These are phyloP conservation scores for Halophytophthora batemanensis DNA, from an alignment of 352 stramenopile species.

Conservation along the genomic window DNA sequence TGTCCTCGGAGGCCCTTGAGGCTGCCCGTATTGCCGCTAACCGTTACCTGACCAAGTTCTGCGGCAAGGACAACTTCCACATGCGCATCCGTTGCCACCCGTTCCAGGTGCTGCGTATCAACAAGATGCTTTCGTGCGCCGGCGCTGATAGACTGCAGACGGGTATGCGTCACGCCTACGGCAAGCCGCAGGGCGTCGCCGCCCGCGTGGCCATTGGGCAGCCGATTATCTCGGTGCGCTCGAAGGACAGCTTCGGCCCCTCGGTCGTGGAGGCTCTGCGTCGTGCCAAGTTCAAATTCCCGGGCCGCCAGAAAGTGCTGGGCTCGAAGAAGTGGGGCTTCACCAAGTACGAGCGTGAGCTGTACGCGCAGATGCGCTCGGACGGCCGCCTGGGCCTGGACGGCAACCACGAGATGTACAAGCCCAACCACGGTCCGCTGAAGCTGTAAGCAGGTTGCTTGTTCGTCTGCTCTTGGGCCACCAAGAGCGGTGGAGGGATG, in stretches of 20 bases:
- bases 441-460: conserved; percentile 41
- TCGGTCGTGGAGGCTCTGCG: conserved; percentile 97
- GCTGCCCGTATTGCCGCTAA: conserved; percentile 98
- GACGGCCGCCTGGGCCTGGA: conserved; percentile 92
- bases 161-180: conserved; percentile 99
- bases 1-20: conserved; percentile 98
- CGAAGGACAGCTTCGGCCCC: conserved; percentile 94
- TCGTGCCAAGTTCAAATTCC: conserved; percentile 99
- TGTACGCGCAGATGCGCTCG: conserved; percentile 96
- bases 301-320: conserved; percentile 99
- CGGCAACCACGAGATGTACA: conserved; percentile 99
- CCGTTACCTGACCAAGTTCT: conserved; percentile 98
- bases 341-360: conserved; percentile 97
- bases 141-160: conserved; percentile 98
- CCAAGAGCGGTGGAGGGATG: conserved; percentile 9
- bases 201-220: conserved; percentile 98
- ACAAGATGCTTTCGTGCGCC: conserved; percentile 99
- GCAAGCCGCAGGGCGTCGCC: conserved; percentile 97
- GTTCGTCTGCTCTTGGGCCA: background rate
- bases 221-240: conserved; percentile 96
- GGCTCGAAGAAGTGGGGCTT: conserved; percentile 99
- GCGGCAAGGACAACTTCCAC: conserved; percentile 99
- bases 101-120: conserved; percentile 99
- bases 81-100: conserved; percentile 98
- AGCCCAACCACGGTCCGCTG: conserved; percentile 82